These are phyloP conservation scores for Phytophthora pinifolia DNA, from an alignment of 352 stramenopile genomes.

Conservation along the genomic window DNA sequence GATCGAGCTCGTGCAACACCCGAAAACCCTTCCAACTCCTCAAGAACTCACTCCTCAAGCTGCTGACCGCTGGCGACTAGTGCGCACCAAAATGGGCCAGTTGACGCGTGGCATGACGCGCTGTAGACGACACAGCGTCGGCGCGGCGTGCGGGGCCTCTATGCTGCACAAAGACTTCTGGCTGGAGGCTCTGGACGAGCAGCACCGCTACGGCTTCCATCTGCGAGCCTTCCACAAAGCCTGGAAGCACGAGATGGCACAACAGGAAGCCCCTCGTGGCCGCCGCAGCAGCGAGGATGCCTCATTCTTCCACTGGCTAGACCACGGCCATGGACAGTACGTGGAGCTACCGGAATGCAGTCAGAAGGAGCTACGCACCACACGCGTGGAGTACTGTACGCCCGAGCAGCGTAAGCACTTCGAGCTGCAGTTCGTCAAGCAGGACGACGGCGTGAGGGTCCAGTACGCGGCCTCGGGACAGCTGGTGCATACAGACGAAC, in stretches of 20 bases:
- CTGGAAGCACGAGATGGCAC: slow-evolving; percentile 55
- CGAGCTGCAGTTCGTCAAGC: slow-evolving; percentile 42
- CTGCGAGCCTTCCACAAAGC: slow-evolving; percentile 63
- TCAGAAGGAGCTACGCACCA: slow-evolving; percentile 42
- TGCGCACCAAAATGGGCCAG: slow-evolving; percentile 32
- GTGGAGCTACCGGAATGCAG: slow-evolving; percentile 60
- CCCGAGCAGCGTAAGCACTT: slow-evolving; percentile 39
- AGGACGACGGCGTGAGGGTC: slow-evolving; percentile 12
- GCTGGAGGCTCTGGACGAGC: slow-evolving; percentile 70
- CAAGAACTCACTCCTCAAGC: background rate
- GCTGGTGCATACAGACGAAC: slow-evolving; percentile 55
- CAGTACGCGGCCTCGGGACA: slow-evolving; percentile 37
- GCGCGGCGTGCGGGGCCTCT: slow-evolving; percentile 20
- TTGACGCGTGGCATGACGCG: slow-evolving; percentile 36
- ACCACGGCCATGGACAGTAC: slow-evolving; percentile 45
- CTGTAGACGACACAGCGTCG: slow-evolving; percentile 7
- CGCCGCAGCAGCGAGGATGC: slow-evolving; percentile 12
- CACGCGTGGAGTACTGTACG: slow-evolving; percentile 58
- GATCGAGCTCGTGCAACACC: slow-evolving; percentile 15
- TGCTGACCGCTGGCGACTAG: slow-evolving; percentile 28
- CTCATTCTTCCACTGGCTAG: slow-evolving; percentile 77
- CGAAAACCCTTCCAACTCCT: background rate
- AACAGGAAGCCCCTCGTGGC: background rate
- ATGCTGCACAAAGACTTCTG: slow-evolving; percentile 77
- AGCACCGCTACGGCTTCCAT: slow-evolving; percentile 75